Percentiles rank a stretch among this genome's conserved stretches.
Conservation (phyloP, 768 basidiomycete genomes). For the Paxillus rubicundulus region DNA sequence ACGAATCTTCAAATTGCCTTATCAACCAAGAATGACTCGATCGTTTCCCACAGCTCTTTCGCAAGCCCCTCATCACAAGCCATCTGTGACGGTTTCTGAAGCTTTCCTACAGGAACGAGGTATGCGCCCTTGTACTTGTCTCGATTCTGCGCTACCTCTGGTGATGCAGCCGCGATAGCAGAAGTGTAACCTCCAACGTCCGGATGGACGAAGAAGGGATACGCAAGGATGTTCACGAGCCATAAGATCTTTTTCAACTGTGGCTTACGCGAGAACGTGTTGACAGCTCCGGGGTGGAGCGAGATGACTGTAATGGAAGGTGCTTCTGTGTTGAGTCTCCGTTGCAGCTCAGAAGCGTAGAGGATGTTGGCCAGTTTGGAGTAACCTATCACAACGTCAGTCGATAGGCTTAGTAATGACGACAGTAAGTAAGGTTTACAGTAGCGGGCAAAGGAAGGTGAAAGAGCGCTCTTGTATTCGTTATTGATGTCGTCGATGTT, state of each 20-base stretch:
- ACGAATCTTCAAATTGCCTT: conserved; percentile 14
- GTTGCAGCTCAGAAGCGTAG: conserved; percentile 50
- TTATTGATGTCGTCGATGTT: conserved; percentile 37
- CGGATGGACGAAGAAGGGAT: conserved; percentile 14
- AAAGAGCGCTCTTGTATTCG: conserved; percentile 25
- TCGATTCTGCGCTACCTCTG: conserved; percentile 16
- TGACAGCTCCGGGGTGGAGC: conserved; percentile 31
- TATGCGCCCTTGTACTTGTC: conserved; percentile 32
- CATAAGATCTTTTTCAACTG: conserved; percentile 14
- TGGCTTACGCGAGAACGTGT: conserved; percentile 29
- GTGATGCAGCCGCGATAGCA: conserved; percentile 30
- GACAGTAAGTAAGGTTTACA: conserved; percentile 18
- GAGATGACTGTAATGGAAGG: conserved; percentile 29
- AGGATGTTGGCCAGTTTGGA: conserved; percentile 54
- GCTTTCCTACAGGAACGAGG: conserved; percentile 23
- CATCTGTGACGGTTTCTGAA: conserved; percentile 10
- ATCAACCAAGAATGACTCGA: conserved; percentile 26
- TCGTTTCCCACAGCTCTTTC: conserved; percentile 28
- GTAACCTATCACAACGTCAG: conserved; percentile 32
- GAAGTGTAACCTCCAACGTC: conserved; percentile 28
- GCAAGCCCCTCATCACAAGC: conserved; percentile 23
- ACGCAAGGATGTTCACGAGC: conserved; percentile 19
- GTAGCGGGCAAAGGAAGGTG: conserved; percentile 29
- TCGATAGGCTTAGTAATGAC: neutral
- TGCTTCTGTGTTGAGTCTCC: conserved; percentile 32